phyloP scores from a whole-genome alignment of 441 rosid genomes.

The Erysimum cheiri region DNA sequence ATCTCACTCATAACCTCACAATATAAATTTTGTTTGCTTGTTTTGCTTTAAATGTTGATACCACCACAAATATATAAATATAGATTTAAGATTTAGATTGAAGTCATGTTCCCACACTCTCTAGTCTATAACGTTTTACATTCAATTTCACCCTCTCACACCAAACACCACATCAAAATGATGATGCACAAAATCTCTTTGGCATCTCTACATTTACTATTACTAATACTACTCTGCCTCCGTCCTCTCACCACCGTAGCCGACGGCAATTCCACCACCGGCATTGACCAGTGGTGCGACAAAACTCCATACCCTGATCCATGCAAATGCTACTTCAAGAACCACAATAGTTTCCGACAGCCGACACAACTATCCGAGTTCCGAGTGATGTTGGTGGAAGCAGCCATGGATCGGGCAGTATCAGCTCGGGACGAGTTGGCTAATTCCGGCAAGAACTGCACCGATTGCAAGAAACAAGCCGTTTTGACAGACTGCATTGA shows the following conservation, averaged over 20 bases:
- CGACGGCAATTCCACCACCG: conserved; percentile 18
- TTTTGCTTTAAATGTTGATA: conserved; percentile 13
- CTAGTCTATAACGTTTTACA: conserved; percentile 31
- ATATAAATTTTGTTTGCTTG: conserved; percentile 31
- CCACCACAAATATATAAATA: conserved; percentile 21
- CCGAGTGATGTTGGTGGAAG: conserved; percentile 50
- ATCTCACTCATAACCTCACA: conserved; percentile 27
- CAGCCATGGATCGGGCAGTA: conserved; percentile 61
- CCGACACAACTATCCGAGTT: conserved; percentile 56
- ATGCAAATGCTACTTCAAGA: conserved; percentile 55
- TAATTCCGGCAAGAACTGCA: conserved; percentile 42
- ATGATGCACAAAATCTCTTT: conserved; percentile 27
- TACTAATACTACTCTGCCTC: conserved; percentile 40
- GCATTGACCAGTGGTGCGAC: conserved; percentile 66
- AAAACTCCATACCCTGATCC: conserved; percentile 74
- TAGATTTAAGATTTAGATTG: conserved; percentile 16
- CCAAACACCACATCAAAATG: conserved; percentile 27
- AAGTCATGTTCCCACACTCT: conserved; percentile 32
- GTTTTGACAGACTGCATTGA: conserved; percentile 67
- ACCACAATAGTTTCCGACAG: conserved; percentile 27
- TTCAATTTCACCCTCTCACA: conserved; percentile 4
- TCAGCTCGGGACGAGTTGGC: conserved; percentile 42
- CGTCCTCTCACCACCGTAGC: conserved; percentile 22
- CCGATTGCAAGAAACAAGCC: conserved; percentile 43
- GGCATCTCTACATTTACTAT: conserved; percentile 29